Evolutionary conservation across 768 basidiomycete genomes (phyloP), one percentile per base, ranked within the genome.

Genomic region (Suillus clintonianus): DNA sequence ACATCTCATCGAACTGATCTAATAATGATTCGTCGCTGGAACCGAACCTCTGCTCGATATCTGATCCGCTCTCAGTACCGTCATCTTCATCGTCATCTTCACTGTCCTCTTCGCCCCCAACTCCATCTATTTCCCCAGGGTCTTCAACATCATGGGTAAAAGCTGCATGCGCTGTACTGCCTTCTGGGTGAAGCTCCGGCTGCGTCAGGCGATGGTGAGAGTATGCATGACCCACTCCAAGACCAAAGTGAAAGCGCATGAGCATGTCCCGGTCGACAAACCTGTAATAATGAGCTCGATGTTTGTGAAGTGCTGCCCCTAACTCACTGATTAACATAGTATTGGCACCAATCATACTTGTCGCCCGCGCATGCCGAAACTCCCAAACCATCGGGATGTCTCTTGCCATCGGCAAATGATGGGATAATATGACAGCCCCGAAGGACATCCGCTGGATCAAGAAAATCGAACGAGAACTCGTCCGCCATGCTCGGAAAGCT

Each of bases 381-480:
- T 19, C n/a, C 59, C 27, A 32, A n/a, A 10, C 59, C 41, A 42
- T 59, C 19, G 24, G 36, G n/a, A 34, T 63, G 62, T 19, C 37
- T 19, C 53, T 36, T 51, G n/a, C 62, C 57, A 27, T 51, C 45
- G 13, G 45, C 42, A 37, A 63, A 59, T 34, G 48, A 43, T 2
- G 62, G 62, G n/a, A 63, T 63, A 19, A 63, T 41, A 36, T 63
- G 62, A 39, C 54, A 57, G n/a, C 62, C 14, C 50, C 55, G 1
- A 14, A 63, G 45, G n/a, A 63, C 30, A 22, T 63, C 55, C 3
- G 5, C 36, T 22, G 56, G 62, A 47, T 63, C 55, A 9, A 63
- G 11, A 24, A 63, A 63, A 37, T 47, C 57, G 24, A 63, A 63
- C 59, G 62, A 17, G 14, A 59, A 42, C 6, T 17, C 24, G 3